A percentile compares a stretch with the other conserved stretches of the same genome.
These are phyloP conservation scores for Carpinus fangiana DNA, from an alignment of 306 rosid species.

Conservation along the genomic window DNA sequence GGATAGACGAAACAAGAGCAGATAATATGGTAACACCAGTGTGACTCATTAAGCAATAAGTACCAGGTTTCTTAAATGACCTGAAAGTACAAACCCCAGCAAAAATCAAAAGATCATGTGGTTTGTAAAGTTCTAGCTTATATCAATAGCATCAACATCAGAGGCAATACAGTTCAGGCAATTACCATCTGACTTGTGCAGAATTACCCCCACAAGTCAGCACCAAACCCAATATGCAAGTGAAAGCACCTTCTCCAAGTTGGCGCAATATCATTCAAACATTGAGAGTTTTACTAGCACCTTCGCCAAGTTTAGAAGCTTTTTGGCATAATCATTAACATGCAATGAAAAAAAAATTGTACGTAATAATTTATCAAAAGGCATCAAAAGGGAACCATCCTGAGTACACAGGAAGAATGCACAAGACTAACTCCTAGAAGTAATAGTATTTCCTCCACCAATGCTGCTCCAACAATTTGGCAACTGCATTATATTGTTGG, in stretches of 20 bases:
- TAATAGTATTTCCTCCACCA: neutral
- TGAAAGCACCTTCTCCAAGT: neutral
- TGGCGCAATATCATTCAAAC: neutral
- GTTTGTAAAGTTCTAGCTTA: neutral
- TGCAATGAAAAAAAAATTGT: neutral
- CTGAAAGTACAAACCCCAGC: neutral
- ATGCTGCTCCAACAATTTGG: neutral
- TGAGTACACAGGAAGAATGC: neutral
- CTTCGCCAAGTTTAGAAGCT: neutral
- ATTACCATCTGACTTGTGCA: neutral
- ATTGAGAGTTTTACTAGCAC: neutral
- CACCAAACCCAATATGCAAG: neutral
- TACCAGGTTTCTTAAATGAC: neutral
- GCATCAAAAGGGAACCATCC: neutral
- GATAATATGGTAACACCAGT: neutral
- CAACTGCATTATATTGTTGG: neutral
- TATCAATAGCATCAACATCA: neutral
- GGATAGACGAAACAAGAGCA: slow-evolving; percentile 18
- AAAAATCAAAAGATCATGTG: neutral
- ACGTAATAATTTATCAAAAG: neutral
- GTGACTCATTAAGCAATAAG: neutral
- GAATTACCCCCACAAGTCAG: neutral
- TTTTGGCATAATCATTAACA: neutral
- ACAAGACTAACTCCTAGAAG: neutral
- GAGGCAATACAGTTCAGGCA: neutral